These are phyloP conservation scores for Globisporangium lucens DNA, from an alignment of 352 stramenopile genomes.

Conservation along the genomic window DNA sequence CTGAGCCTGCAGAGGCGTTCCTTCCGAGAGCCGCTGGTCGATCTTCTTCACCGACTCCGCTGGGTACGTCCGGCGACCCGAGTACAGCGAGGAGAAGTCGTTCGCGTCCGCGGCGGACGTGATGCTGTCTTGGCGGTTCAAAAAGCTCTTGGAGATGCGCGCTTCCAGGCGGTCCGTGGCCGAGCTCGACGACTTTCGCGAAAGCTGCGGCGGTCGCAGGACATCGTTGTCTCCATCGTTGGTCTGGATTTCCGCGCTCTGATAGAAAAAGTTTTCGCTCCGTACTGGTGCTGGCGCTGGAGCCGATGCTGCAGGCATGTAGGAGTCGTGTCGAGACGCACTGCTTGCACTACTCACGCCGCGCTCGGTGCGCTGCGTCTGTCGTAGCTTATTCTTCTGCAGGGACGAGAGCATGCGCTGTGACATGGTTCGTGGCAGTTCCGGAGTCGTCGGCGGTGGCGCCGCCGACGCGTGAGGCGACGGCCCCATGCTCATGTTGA, in stretches of 20 bases:
- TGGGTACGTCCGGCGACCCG: slow-evolving; percentile 62
- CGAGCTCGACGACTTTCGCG: slow-evolving; percentile 27
- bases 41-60: slow-evolving; percentile 49
- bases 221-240: slow-evolving; percentile 14
- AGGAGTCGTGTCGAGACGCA: neutral
- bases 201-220: slow-evolving; percentile 23
- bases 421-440: slow-evolving; percentile 38
- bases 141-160: slow-evolving; percentile 57
- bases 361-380: slow-evolving; percentile 13
- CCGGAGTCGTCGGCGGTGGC: slow-evolving; percentile 6
- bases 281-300: slow-evolving; percentile 2
- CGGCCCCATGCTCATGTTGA: slow-evolving; percentile 10
- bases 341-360: neutral
- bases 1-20: slow-evolving; percentile 10
- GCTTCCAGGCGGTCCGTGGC: slow-evolving; percentile 60
- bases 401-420: slow-evolving; percentile 63
- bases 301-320: neutral
- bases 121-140: slow-evolving; percentile 32
- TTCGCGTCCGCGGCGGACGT: slow-evolving; percentile 24
- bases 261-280: slow-evolving; percentile 17
- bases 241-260: neutral
- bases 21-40: slow-evolving; percentile 45
- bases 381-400: slow-evolving; percentile 33
- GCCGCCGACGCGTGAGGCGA: neutral
- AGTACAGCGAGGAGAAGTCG: slow-evolving; percentile 51